Evolutionary conservation across 129 eudicot species (phyloP).

Genomic region (Heracleum sosnowskyi): DNA sequence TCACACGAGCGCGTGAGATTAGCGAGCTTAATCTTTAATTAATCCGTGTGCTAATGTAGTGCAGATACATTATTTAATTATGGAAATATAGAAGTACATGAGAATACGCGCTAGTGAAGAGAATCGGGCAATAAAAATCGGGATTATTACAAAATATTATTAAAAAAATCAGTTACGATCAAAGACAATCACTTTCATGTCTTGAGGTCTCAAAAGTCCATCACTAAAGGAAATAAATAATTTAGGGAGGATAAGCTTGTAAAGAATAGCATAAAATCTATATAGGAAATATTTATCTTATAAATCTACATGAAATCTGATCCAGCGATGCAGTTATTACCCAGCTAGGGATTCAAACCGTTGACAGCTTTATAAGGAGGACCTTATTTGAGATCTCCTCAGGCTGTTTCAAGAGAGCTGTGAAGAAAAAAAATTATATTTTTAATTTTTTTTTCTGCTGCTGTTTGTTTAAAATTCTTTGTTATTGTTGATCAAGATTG

Average conservation of each 20-base stretch:
- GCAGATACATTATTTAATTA: neutral
- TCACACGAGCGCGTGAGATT: neutral
- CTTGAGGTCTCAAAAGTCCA: conserved; percentile 14
- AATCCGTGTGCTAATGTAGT: neutral
- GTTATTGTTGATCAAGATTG: neutral
- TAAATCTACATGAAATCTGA: conserved; percentile 65
- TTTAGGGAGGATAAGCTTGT: conserved; percentile 19
- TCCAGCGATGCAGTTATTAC: conserved; percentile 71
- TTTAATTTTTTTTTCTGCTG: neutral
- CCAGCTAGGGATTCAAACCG: conserved; percentile 25
- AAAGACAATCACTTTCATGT: conserved; percentile 37
- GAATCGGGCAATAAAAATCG: conserved; percentile 13
- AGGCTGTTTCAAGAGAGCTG: neutral
- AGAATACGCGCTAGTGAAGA: conserved; percentile 2
- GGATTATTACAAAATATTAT: conserved; percentile 1
- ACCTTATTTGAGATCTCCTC: conserved; percentile 32
- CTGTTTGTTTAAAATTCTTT: too few species aligned
- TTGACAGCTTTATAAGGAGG: conserved; percentile 64
- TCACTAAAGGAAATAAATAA: conserved; percentile 12
- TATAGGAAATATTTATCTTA: conserved; percentile 31
- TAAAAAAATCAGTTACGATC: conserved; percentile 16
- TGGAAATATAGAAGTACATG: neutral
- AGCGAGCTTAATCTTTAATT: neutral
- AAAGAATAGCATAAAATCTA: conserved; percentile 35
- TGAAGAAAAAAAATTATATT: neutral